A percentile compares a stretch with the other conserved stretches of the same genome.
Evolutionary conservation across 179 eudicot genomes (phyloP).

Genomic region (Pouteria campechiana): DNA sequence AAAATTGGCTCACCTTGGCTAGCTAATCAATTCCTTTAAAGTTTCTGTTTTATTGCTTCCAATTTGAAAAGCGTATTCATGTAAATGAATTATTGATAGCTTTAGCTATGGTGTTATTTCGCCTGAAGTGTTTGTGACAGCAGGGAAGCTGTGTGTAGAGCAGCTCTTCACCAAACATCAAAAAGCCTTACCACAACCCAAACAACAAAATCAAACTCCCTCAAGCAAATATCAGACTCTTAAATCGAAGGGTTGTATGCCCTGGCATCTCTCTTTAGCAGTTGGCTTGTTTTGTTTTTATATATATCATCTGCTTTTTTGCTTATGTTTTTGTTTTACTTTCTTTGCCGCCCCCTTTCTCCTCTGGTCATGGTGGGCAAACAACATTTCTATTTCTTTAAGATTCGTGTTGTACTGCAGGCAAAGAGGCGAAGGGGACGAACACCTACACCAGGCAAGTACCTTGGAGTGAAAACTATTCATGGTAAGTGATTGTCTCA

Average conservation of each 20-base stretch:
- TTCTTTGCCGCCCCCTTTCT: not conserved
- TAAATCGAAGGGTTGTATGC: constrained; percentile 88
- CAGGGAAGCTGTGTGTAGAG: constrained; percentile 92
- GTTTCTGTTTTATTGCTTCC: too few species aligned
- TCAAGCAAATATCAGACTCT: constrained; percentile 66
- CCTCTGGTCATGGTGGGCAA: not conserved
- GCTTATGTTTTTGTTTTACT: not conserved
- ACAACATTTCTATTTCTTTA: not conserved
- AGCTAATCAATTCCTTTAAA: too few species aligned
- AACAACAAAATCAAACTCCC: constrained; percentile 63
- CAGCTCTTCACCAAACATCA: constrained; percentile 93
- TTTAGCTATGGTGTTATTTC: too few species aligned
- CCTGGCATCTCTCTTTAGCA: constrained; percentile 71
- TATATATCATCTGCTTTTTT: not conserved
- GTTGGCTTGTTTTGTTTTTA: constrained; percentile 11
- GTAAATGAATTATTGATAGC: too few species aligned
- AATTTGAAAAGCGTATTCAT: too few species aligned
- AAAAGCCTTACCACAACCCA: too few species aligned
- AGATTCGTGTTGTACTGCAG: constrained; percentile 20
- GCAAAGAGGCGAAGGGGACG: constrained; percentile 83
- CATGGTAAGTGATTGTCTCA: constrained; percentile 29
- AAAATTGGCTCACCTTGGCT: too few species aligned
- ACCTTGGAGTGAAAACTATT: constrained; percentile 59
- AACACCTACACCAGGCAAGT: constrained; percentile 92
- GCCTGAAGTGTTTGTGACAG: constrained; percentile 77